Conservation (phyloP, 2,329 filamentous ascomycete species). For the Colletotrichum sp. region DNA sequence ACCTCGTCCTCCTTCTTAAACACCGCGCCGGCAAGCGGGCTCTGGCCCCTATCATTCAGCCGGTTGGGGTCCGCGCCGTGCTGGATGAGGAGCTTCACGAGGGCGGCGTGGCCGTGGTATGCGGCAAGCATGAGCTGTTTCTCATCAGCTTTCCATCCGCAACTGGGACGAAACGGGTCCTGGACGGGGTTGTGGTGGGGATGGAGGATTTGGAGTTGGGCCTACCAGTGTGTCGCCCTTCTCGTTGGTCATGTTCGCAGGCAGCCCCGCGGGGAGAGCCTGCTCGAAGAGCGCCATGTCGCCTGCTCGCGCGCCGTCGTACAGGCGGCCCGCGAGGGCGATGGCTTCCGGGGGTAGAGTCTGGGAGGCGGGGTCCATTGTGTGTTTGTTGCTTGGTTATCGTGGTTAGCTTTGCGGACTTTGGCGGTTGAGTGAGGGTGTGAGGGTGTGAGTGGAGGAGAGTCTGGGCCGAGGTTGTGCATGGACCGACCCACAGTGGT, state of each 20-base stretch:
- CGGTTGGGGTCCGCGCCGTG: conserved; percentile 70
- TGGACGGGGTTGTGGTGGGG: too few species aligned
- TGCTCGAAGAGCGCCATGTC: conserved; percentile 62
- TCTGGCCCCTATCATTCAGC: conserved; percentile 71
- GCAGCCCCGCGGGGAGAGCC: conserved; percentile 68
- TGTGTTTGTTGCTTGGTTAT: neutral
- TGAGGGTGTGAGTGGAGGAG: neutral
- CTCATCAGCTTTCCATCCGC: neutral
- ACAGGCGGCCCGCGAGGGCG: conserved; percentile 69
- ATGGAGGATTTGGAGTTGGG: too few species aligned
- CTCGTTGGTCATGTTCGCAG: conserved; percentile 73
- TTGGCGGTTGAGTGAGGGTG: rapidly evolving
- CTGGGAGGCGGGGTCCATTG: neutral
- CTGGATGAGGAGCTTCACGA: conserved; percentile 64
- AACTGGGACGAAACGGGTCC: too few species aligned
- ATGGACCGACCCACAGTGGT: neutral
- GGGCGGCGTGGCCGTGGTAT: conserved; percentile 68
- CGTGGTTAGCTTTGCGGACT: neutral
- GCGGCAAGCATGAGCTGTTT: conserved; percentile 71
- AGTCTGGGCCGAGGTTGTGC: neutral
- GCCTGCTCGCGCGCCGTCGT: conserved; percentile 67
- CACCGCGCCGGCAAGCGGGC: conserved; percentile 71
- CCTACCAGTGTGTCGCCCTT: conserved; percentile 71
- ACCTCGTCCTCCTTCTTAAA: conserved; percentile 74
- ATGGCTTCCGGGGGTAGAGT: conserved; percentile 66